A percentile compares a stretch with the other conserved stretches of the same genome.
Conservation (phyloP, 2,329 filamentous ascomycete species). For the Paraconiothyrium sp. region DNA sequence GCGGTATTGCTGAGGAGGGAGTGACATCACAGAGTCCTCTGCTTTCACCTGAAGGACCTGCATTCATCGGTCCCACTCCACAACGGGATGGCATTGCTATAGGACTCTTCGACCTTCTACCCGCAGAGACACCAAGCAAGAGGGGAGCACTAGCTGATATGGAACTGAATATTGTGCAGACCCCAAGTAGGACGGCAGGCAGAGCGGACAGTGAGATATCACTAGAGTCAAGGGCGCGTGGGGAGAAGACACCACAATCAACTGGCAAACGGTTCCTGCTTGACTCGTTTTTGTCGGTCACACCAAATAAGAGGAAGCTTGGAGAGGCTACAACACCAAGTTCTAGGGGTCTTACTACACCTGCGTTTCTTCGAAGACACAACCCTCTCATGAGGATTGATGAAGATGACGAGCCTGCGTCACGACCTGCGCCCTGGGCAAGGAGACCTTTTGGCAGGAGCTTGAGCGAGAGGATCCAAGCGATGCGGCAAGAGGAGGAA, state of each 20-base stretch:
- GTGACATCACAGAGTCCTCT: slow-evolving; percentile 25
- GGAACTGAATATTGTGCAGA: slow-evolving; percentile 47
- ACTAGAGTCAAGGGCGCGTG: slow-evolving; percentile 39
- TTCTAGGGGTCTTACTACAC: slow-evolving; percentile 68
- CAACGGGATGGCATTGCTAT: slow-evolving; percentile 81
- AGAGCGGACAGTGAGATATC: slow-evolving; percentile 40
- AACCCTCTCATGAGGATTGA: slow-evolving; percentile 62
- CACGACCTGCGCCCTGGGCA: slow-evolving; percentile 54
- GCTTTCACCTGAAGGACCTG: slow-evolving; percentile 44
- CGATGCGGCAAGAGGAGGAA: slow-evolving; percentile 67
- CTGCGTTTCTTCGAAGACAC: slow-evolving; percentile 72
- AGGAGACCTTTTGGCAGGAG: slow-evolving; percentile 67
- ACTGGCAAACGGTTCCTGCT: slow-evolving; percentile 69
- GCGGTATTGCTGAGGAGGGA: slow-evolving; percentile 23
- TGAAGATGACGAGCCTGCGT: slow-evolving; percentile 59
- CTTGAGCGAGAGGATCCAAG: slow-evolving; percentile 77
- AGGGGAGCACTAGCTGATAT: slow-evolving; percentile 42
- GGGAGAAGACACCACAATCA: slow-evolving; percentile 60
- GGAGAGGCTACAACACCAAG: slow-evolving; percentile 51
- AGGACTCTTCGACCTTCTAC: slow-evolving; percentile 78
- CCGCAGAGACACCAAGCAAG: slow-evolving; percentile 58
- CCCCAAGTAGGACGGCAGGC: slow-evolving; percentile 47
- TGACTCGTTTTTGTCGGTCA: slow-evolving; percentile 66
- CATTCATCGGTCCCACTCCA: slow-evolving; percentile 76
- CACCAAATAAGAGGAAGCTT: slow-evolving; percentile 61